Evolutionary conservation across 2,329 filamentous ascomycete genomes (phyloP).

Genomic region (Paecilomyces formosus): DNA sequence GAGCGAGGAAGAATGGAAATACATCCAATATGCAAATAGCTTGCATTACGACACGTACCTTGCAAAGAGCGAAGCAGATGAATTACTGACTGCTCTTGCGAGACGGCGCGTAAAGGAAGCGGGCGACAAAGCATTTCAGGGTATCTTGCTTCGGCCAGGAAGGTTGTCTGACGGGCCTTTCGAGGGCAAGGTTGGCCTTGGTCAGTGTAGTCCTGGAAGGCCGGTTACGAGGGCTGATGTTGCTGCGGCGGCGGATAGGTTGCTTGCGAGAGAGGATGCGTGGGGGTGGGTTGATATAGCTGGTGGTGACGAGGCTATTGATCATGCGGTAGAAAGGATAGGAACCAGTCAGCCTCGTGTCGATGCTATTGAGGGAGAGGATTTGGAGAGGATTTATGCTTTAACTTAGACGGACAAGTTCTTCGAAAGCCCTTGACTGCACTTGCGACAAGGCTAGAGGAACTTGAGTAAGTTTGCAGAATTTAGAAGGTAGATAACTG

Average conservation of each 20-base stretch:
- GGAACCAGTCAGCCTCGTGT: background rate
- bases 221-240: conserved; percentile 3
- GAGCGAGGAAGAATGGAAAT: background rate
- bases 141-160: background rate
- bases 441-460: too few species aligned
- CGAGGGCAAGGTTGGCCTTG: conserved; percentile 1
- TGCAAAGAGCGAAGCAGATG: conserved; percentile 2
- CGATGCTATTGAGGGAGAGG: background rate
- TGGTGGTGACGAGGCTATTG: conserved; percentile 1
- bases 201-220: background rate
- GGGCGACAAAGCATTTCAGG: background rate
- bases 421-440: background rate
- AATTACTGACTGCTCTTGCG: background rate
- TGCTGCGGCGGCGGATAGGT: background rate
- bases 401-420: background rate
- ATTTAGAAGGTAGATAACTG: too few species aligned
- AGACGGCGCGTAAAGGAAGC: background rate
- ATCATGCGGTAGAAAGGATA: background rate
- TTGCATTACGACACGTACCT: background rate
- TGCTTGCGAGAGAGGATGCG: background rate
- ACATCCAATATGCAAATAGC: conserved; percentile 1
- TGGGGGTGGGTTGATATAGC: conserved; percentile 1
- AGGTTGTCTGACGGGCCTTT: background rate
- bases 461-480: too few species aligned
- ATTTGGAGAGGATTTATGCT: background rate